These are phyloP conservation scores for Cyberlindnera petersonii DNA, from an alignment of 805 yeast species.

Conservation along the genomic window DNA sequence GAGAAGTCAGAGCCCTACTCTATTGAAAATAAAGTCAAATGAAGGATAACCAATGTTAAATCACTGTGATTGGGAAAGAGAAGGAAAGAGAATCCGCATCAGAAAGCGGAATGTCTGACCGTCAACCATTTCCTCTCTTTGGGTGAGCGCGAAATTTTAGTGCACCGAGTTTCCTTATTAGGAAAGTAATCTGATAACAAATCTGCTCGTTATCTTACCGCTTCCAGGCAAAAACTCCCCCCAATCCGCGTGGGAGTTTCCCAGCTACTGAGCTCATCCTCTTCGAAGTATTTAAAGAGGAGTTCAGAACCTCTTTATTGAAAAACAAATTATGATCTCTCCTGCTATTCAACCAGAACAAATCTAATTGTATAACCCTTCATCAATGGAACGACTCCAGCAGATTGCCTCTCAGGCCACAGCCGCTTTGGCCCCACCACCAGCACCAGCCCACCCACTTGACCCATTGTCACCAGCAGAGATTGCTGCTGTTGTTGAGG, in stretches of 20 bases:
- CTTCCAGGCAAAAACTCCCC: conserved; percentile 1
- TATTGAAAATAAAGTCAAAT: too few species aligned
- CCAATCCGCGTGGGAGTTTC: background rate
- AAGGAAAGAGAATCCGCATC: background rate
- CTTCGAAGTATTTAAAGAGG: background rate
- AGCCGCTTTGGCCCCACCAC: conserved; percentile 50
- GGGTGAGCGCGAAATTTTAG: background rate
- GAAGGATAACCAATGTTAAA: too few species aligned
- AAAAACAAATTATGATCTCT: background rate
- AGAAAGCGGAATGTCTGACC: background rate
- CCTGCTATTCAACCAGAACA: background rate
- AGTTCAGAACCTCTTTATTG: background rate
- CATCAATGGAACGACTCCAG: conserved; percentile 58
- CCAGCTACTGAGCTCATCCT: background rate
- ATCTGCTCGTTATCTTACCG: conserved; percentile 4
- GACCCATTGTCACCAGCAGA: conserved; percentile 68
- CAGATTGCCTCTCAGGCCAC: conserved; percentile 62
- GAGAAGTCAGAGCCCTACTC: too few species aligned
- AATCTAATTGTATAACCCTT: background rate
- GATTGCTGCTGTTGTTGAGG: conserved; percentile 51
- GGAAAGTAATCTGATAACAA: conserved; percentile 2
- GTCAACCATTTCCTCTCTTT: background rate
- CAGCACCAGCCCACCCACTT: conserved; percentile 59
- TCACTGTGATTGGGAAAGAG: too few species aligned
- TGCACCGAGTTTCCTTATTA: conserved; percentile 2